A percentile compares a stretch with the other conserved stretches of the same genome.
These are phyloP conservation scores for Vitis hybrid DNA, from an alignment of 177 flowering plant species.

Conservation along the genomic window DNA sequence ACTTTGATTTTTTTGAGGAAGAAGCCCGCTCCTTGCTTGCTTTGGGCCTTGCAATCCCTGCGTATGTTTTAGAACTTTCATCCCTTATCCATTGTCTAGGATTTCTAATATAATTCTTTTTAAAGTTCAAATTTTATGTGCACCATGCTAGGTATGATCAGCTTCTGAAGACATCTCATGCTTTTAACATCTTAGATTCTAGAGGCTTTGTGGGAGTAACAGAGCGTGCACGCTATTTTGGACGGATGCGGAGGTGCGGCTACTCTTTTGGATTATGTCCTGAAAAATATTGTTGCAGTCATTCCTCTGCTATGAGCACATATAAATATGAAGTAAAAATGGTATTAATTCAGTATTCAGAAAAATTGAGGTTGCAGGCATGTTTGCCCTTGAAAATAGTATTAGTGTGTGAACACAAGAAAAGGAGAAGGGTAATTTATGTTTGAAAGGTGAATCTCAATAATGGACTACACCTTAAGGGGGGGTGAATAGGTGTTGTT, in stretches of 20 bases:
- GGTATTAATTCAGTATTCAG: too few species aligned
- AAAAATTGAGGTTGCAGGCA: too few species aligned
- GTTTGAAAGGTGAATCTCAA: too few species aligned
- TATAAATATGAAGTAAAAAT: too few species aligned
- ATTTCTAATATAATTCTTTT: neutral
- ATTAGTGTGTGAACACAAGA: too few species aligned
- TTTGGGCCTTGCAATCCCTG: conserved; percentile 83
- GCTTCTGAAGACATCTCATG: conserved; percentile 98
- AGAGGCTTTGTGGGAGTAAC: conserved; percentile 98
- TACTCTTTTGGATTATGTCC: neutral
- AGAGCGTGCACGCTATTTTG: conserved; percentile 95
- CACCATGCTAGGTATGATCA: conserved; percentile 92
- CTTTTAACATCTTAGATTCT: conserved; percentile 87
- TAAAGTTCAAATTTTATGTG: conserved; percentile 22
- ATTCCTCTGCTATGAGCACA: neutral
- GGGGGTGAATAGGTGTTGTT: too few species aligned
- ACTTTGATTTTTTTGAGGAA: conserved; percentile 83
- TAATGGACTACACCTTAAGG: too few species aligned
- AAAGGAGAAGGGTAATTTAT: too few species aligned
- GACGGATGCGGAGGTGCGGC: conserved; percentile 90
- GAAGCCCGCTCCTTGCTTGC: conserved; percentile 83
- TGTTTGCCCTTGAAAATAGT: too few species aligned
- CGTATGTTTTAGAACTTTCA: conserved; percentile 48
- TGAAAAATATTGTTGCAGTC: neutral
- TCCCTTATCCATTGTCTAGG: neutral